Evolutionary conservation across 257 asterid species (phyloP).

Genomic region (Nyctanthes arbortristis): DNA sequence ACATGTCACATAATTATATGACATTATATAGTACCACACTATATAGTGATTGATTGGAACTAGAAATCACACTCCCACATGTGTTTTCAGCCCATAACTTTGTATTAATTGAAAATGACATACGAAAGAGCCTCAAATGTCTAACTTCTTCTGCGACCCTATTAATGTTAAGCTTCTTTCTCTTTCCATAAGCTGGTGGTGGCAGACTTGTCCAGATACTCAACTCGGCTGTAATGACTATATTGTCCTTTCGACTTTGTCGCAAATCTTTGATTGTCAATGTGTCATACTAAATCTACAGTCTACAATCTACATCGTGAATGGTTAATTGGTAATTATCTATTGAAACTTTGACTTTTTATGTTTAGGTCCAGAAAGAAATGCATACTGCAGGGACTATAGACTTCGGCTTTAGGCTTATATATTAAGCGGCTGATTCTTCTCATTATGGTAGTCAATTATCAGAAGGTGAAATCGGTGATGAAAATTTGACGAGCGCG

Average conservation of each 20-base stretch:
- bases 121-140: not conserved
- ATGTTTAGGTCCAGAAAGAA: not conserved
- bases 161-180: not conserved
- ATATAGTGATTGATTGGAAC: no score
- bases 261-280: no score
- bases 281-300: no score
- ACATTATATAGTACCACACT: no score
- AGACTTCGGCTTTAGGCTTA: not conserved
- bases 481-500: no score
- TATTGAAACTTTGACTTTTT: not conserved
- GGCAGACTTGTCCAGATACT: not conserved
- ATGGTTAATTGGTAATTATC: not conserved
- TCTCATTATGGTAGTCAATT: no score
- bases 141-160: not conserved
- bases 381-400: not conserved
- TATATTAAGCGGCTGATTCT: no score
- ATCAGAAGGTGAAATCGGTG: no score
- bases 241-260: not conserved
- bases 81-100: not conserved
- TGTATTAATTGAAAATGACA: conserved; percentile 5
- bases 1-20: no score
- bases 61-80: not conserved
- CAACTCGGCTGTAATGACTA: not conserved
- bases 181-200: not conserved
- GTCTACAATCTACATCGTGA: no score